Base-by-base conservation (phyloP, 2,329 filamentous ascomycete genomes). In the Xylaria polymorpha region DNA sequence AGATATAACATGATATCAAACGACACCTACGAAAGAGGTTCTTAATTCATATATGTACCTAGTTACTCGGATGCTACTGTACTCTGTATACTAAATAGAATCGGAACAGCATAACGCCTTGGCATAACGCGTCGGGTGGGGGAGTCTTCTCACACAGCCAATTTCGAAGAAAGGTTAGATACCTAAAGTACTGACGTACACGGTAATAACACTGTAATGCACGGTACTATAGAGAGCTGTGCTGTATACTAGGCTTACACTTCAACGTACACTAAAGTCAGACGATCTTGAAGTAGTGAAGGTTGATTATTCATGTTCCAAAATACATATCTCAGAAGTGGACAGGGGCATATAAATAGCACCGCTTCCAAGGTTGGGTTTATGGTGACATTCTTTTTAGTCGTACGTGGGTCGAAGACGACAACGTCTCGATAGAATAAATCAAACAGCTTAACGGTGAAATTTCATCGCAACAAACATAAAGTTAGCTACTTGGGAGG, bases 51-150 rank as follows among this genome's bases (percentile, higher is more conserved):
- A 44, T 69, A 64, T 61, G 44, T 62, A 29, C 25, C 25, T 29
- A 39, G 22, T n/a, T 60, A 20, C 39, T 62, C 22, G 4, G 10
- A 61, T 46, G 44, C 15, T 58, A n/a, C n/a, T n/a, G n/a, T n/a
- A n/a, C n/a, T n/a, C n/a, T n/a, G n/a, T n/a, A 51, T 29, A 29
- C 25, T 29, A 29, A 29, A 4, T 29, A 51, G 14, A 18, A 44
- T 61, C 4, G 12, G 35, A 29, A 64, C 32, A 43, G 55, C 68
- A 70, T 70, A 71, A 71, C 64, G 67, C 35, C 58, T 67, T 64
- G 43, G 64, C 68, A 70, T 70, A 72, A 72, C 64, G 70, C 56
- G n/a, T n/a, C 9, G 18, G 37, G 22, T 14, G 22, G n/a, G n/a
- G 37, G 22, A n/a, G 20, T 4, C 55, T 39, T 20, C 25, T 39